Evolutionary conservation across 2,329 filamentous ascomycete species (phyloP), one percentile per base, ranked within the genome.

Genomic region (Stemphylium vesicarium): DNA sequence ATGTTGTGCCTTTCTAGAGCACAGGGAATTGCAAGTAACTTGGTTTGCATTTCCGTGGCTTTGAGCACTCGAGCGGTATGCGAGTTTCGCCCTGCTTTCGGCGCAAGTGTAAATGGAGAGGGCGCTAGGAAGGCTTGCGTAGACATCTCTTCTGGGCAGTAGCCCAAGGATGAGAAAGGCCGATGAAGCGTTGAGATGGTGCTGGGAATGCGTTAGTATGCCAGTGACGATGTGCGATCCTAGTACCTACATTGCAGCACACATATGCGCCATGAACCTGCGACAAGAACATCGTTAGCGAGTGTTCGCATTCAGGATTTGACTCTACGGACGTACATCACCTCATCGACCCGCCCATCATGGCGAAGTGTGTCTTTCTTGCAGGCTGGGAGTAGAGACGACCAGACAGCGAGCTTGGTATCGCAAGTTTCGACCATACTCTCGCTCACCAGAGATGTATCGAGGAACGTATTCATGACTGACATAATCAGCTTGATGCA

Each of bases 61-160:
- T 87, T 84, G 53, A 96, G 85, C 6, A 90, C 90, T 75, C 95
- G 92, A 56, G 86, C 85, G 4, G 91, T 92, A 75, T 96, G 91
- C 9, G 79, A 75, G 48, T 80, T 78, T 26, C 79, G 68, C 64
- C 77, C 50, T 62, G 63, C 37, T 38, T 55, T 61, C 8, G 78
- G 60, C 79, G 80, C 69, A 83, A 89, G 47, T 73, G 77, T 39
- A 60, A 75, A 69, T 40, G 77, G 65, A 43, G 72, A 64, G 24
- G 88, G 82, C 2, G 84, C 83, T 4, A 85, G 83, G 68, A 88
- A 91, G 1, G 85, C 85, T 20, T 81, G 87, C 16, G 73, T 69
- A 9, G 56, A 56, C 11, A 74, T 50, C 45, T 74, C 69, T n/a
- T 68, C 69, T 10, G 64, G 42, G 38, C 64, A 68, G 40, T 68